Evolutionary conservation across 768 basidiomycete species (phyloP), one percentile per base, ranked within the genome.

Genomic region (Boletus reticulatus): DNA sequence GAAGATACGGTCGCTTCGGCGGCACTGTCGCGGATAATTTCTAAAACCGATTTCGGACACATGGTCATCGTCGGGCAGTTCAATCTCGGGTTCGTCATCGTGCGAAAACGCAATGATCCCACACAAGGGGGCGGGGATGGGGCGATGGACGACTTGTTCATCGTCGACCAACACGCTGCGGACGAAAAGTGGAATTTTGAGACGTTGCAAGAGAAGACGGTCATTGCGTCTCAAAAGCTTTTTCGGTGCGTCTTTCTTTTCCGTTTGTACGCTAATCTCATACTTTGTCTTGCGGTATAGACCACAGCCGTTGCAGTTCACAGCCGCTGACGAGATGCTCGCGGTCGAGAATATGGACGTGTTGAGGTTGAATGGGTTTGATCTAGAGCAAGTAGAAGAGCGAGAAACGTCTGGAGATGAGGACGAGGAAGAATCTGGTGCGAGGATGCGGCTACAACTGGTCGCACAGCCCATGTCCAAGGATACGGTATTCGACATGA

Each of bases 151-250:
- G 96, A 99, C 64, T 75, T 99, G 41, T 98, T 98, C 73, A 94
- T 99, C 58, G 82, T 98, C 17, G 96, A 98, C 64, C 96, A 98
- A 67, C 96, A 98, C 71, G 96, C 96, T 6, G 87, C 92, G 6
- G 97, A 99, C 71, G 97, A 98, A 73, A 98, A 98, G 75, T 98
- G 92, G 73, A 98, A 98, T 68, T 98, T 98, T 67, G 97, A 98
- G 77, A 89, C 83, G 2, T 73, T 98, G 54, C 96, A 98, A 70
- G 79, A 83, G 60, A 93, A 86, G n/a, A 98, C 95, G 12, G 81
- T 80, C 49, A 94, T 99, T 54, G 82, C 90, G 61, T 91, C 89
- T 3, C 96, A 98, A 64, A 84, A 76, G 57, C 76, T 98, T 5
- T 83, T 96, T 68, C 80, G 80, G 95, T 95, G 61, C 52, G 84